Conservation (phyloP, 176 grass and related monocot species). For the Hyparrhenia diplandra region DNA sequence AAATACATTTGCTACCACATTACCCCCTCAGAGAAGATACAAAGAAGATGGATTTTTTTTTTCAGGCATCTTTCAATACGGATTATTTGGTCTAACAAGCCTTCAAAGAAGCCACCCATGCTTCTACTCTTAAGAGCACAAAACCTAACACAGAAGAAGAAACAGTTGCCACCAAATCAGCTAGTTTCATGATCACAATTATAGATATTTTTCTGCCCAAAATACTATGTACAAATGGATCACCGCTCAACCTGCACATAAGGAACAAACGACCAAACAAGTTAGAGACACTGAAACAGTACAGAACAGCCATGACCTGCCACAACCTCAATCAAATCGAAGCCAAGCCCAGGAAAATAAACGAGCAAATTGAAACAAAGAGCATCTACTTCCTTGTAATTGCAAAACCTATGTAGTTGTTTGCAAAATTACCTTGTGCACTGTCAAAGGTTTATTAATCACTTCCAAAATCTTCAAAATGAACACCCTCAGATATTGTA, state of each 20-base stretch:
- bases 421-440: slow-evolving; percentile 43
- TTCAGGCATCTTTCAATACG: slow-evolving; percentile 11
- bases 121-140: slow-evolving; percentile 5
- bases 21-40: background rate
- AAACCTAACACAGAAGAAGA: slow-evolving; percentile 8
- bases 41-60: slow-evolving; percentile 7
- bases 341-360: slow-evolving; percentile 5
- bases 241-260: slow-evolving; percentile 37
- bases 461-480: slow-evolving; percentile 86
- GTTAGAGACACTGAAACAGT: background rate
- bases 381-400: background rate
- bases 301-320: background rate
- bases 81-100: background rate
- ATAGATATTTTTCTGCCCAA: slow-evolving; percentile 14
- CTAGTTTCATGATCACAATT: slow-evolving; percentile 10
- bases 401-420: background rate
- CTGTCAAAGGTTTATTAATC: slow-evolving; percentile 49
- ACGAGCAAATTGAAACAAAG: background rate
- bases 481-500: slow-evolving; percentile 91
- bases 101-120: slow-evolving; percentile 15
- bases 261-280: background rate
- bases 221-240: slow-evolving; percentile 40
- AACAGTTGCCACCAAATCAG: slow-evolving; percentile 31
- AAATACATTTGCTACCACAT: slow-evolving; percentile 12
- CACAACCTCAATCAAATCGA: slow-evolving; percentile 7